Evolutionary conservation across 495 filamentous ascomycete species (phyloP), one percentile per base, ranked within the genome.

Genomic region (Penicillium soppii): DNA sequence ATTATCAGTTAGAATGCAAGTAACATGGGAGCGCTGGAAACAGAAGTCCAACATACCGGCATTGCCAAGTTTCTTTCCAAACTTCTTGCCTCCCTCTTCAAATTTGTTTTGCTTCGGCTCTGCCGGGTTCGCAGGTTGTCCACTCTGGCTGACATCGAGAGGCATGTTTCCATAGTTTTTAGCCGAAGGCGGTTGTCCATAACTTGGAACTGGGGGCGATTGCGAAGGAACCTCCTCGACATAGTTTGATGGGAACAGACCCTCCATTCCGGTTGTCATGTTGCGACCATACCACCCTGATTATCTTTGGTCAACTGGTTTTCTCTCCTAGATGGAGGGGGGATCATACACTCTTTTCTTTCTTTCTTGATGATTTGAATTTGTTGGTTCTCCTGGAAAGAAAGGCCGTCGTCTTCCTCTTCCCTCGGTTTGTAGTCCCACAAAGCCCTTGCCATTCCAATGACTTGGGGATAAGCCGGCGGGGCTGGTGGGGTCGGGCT

Each of bases 221-320:
- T 61, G 48, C 12, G 55, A 21, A 29, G 58, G 44, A 0, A 16
- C 27, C 8, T 50, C 59, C 59, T 81, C 80, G n/a, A 98, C 92
- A 54, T 96, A 97, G 62, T 76, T 86, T 38, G 83, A 78, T 17
- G 94, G 92, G 78, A 98, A 97, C 58, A 97, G 91, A 47, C 94
- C 94, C 69, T 92, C 88, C 54, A 80, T 66, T 26, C 85, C 87
- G 13, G 89, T 95, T 10, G 89, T 84, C 56, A 82, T 71, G 66
- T 94, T 91, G 21, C 82, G 82, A 46, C 94, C 94, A 72, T 88
- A 84, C 91, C 91, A 96, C 74, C 74, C 74, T 77, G 44, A 27
- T 58, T 33, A 52, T 32, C 6, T 43, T 47, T 49, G 47, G 8
- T 67, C 63, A 72, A 61, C 48, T 22, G 13, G 26, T 40, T 13